Evolutionary conservation across 805 yeast genomes (phyloP), one percentile per base, ranked within the genome.

Genomic region (Candida berthetii): DNA sequence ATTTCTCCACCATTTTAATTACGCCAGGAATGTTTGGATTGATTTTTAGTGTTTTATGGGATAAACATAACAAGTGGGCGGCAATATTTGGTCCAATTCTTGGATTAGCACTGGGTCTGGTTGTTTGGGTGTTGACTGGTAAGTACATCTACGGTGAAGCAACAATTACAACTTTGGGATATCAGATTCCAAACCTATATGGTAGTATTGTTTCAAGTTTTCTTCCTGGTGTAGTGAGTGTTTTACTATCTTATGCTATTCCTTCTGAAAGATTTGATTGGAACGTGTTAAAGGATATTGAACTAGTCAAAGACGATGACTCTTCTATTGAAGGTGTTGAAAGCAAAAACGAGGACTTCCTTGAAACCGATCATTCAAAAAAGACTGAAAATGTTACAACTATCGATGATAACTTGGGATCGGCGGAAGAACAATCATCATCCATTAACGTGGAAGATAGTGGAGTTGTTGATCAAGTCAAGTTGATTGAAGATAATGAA

Each of bases 1-100:
- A 65, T 49, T 65, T 69, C 46, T 51, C 60, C 11, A 75, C 75
- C 41, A 65, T 69, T 43, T 60, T 68, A 4, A 59, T 70, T 41
- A 58, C 66, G 13, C 63, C 71, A 6, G 72, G 64, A 42, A 73
- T 68, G 10, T 53, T 60, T 46, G 65, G 70, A 7, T 61, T 67
- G n/a, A 54, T 62, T 0, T 45, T 66, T 20, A 61, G 71, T 3
- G 53, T 70, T 45, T 61, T 68, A 38, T 71, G 65, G 65, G 62
- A 57, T 35, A 59, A 60, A 40, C 46, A 65, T 43, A 66, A 65
- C 46, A 57, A 49, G 22, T 42, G 43, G 38, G 71, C 71, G 9
- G 69, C 70, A 1, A 60, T 67, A 20, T 54, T 55, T 37, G 72
- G 72, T 1, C 57, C 69, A 11, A 43, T 65, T 19, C 58, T 62